Percentiles rank a stretch among this genome's conserved stretches.
phyloP scores from a whole-genome alignment of 768 basidiomycete genomes.

The Favolaschia claudopus region DNA sequence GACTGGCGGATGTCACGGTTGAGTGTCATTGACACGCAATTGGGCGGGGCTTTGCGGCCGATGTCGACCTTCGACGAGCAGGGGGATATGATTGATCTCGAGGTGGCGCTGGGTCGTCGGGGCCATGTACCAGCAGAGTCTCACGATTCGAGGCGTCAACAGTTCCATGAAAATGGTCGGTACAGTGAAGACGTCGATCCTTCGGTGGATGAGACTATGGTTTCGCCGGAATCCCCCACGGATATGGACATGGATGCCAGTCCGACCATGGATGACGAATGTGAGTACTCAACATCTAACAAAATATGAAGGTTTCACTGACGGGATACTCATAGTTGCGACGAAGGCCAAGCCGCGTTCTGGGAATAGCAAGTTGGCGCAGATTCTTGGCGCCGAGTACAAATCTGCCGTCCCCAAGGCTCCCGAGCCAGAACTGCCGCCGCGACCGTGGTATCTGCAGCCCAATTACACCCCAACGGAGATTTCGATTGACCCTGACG shows the following conservation, averaged over 20 bases:
- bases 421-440: conserved; percentile 49
- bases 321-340: conserved; percentile 20
- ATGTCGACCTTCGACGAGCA: conserved; percentile 48
- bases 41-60: conserved; percentile 48
- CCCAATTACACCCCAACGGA: conserved; percentile 82
- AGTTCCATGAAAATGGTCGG: conserved; percentile 10
- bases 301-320: background rate
- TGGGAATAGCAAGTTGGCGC: conserved; percentile 64
- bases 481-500: conserved; percentile 86
- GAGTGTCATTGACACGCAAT: conserved; percentile 63
- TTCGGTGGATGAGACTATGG: conserved; percentile 23
- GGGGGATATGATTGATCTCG: conserved; percentile 68
- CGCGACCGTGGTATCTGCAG: conserved; percentile 83
- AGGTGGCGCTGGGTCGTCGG: conserved; percentile 51
- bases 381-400: conserved; percentile 68
- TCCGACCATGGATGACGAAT: conserved; percentile 38
- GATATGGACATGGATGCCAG: background rate
- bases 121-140: conserved; percentile 36
- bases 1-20: conserved; percentile 80
- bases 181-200: conserved; percentile 22
- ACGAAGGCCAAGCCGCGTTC: conserved; percentile 40
- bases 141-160: conserved; percentile 16
- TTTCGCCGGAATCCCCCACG: conserved; percentile 18
- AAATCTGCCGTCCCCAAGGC: conserved; percentile 44
- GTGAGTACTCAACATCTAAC: conserved; percentile 36